phyloP scores from a whole-genome alignment of 352 stramenopile species.

The Globisporangium takayamanum region DNA sequence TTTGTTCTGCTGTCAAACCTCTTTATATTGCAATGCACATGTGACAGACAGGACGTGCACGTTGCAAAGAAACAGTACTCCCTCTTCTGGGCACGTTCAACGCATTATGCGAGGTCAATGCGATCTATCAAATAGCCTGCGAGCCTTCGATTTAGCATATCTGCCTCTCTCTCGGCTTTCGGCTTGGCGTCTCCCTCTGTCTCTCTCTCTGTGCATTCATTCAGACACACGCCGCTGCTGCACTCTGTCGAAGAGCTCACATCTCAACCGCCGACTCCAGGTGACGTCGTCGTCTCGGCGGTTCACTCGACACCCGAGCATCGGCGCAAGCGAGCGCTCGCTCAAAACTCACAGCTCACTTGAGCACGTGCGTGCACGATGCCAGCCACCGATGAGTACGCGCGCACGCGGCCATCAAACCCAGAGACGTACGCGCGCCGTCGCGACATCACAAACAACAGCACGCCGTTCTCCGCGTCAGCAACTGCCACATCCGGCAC shows the following conservation, averaged over 20 bases:
- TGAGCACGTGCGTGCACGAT: not conserved
- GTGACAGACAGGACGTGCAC: not conserved
- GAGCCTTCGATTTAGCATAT: not conserved
- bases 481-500: constrained; percentile 2
- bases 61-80: not conserved
- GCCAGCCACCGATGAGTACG: constrained; percentile 28
- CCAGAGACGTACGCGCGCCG: constrained; percentile 16
- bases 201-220: too few relatives aligned
- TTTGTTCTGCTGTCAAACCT: not conserved
- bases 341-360: too few relatives aligned
- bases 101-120: not conserved
- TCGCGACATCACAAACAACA: constrained; percentile 8
- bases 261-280: not conserved
- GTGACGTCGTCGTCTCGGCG: not conserved
- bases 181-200: too few relatives aligned
- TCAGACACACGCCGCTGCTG: too few relatives aligned
- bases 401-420: constrained; percentile 26
- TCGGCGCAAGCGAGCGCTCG: not conserved
- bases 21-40: not conserved
- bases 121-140: not conserved
- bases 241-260: not conserved
- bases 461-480: constrained; percentile 8
- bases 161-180: not conserved
- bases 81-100: not conserved
- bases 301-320: not conserved